phyloP scores from a whole-genome alignment of 805 yeast genomes.

The Candida caryicola region DNA sequence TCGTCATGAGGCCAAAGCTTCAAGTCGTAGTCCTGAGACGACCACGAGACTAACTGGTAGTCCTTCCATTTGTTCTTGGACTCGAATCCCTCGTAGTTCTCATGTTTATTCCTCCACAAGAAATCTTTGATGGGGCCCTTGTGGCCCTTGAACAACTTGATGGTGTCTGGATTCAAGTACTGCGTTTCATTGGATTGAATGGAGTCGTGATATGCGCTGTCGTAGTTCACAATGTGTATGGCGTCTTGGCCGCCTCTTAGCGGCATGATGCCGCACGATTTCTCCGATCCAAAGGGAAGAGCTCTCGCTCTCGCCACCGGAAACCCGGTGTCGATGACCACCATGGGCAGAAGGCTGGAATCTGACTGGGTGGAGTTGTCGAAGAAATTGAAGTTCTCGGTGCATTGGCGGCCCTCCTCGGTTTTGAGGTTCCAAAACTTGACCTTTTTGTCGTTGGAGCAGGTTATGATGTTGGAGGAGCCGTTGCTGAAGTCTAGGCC shows the following conservation, averaged over 20 bases:
- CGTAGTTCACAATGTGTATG: conserved; percentile 52
- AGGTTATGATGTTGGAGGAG: conserved; percentile 62
- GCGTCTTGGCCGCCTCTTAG: conserved; percentile 78
- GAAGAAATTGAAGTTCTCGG: conserved; percentile 19
- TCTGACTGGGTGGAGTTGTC: conserved; percentile 7
- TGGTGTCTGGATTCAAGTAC: conserved; percentile 19
- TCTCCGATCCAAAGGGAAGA: conserved; percentile 76
- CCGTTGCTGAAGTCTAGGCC: conserved; percentile 80
- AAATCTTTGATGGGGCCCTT: conserved; percentile 83
- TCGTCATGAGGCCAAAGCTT: conserved; percentile 69
- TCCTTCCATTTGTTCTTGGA: conserved; percentile 65
- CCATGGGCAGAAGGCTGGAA: conserved; percentile 39
- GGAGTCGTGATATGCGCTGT: conserved; percentile 30
- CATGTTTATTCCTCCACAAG: conserved; percentile 67
- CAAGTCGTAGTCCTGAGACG: conserved; percentile 75
- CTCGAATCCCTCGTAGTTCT: conserved; percentile 43
- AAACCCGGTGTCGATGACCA: conserved; percentile 65
- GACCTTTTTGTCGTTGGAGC: conserved; percentile 83
- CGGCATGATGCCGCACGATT: conserved; percentile 86
- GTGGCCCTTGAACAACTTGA: conserved; percentile 73
- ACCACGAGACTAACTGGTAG: conserved; percentile 92
- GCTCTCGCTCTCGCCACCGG: conserved; percentile 89
- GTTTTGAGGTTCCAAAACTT: conserved; percentile 70
- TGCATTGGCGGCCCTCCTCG: conserved; percentile 10
- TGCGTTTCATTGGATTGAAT: conserved; percentile 24